These are phyloP conservation scores for Antitrichia curtipendula DNA, from an alignment of 225 moss, liverwort and hornwort species.

Conservation along the genomic window DNA sequence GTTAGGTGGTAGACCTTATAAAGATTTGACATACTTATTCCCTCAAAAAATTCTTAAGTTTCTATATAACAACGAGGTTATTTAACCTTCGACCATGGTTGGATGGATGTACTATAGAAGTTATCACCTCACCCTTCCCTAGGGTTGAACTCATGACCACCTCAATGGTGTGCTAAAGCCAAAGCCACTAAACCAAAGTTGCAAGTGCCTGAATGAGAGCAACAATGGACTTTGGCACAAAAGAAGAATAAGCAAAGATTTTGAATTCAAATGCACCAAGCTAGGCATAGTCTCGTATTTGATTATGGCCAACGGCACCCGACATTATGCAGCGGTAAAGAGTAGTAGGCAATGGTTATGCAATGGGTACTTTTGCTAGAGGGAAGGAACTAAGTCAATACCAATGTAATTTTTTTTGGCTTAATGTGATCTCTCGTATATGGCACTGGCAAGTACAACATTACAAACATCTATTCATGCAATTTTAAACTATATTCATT, in stretches of 20 bases:
- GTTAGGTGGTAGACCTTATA: neutral
- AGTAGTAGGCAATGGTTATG: neutral
- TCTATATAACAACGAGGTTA: fast-evolving
- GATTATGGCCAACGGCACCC: fast-evolving
- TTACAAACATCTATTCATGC: neutral
- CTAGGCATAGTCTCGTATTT: neutral
- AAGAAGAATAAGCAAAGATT: neutral
- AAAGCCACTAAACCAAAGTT: too few species aligned
- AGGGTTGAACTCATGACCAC: too few species aligned
- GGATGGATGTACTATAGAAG: too few species aligned
- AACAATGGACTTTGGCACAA: too few species aligned
- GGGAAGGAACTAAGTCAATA: neutral
- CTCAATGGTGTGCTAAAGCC: fast-evolving
- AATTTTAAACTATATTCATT: neutral
- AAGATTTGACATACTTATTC: fast-evolving
- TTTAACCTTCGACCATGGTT: fast-evolving
- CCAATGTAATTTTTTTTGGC: neutral
- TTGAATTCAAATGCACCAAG: neutral
- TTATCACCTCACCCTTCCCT: too few species aligned
- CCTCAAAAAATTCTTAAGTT: fast-evolving
- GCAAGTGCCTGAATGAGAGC: fast-evolving
- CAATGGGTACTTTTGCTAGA: fast-evolving
- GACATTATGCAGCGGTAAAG: fast-evolving
- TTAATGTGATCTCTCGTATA: neutral
- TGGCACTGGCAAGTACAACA: neutral